Base-by-base conservation (phyloP, 192 early-diverging fungal genomes). In the Entomortierella chlamydospora region DNA sequence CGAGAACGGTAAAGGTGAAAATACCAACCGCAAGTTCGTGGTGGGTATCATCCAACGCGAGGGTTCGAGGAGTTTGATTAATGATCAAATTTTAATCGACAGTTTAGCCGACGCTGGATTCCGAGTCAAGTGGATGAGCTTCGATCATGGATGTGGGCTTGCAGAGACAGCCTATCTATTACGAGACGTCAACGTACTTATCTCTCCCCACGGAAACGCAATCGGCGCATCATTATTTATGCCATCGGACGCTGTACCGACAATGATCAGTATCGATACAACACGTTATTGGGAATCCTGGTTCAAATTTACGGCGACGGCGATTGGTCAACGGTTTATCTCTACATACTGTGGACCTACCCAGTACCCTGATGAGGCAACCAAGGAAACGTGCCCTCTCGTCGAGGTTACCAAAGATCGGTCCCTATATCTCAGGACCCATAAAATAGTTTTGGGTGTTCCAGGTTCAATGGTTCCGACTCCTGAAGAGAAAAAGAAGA, bases 291-390 rank as follows among this genome's bases (percentile, higher is more conserved):
- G 18, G 22, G 78, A 81, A 31, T 0, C 23, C 33, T 81, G 70
- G 78, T 81, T 81, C 60, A 62, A 39, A 31, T 63, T 51, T 25
- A 53, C 70, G 1, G 18, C 64, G 25, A 67, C 78, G 23, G 78
- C 53, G 17, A 12, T 72, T 22, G 78, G 64, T 0, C 78, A 72
- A 31, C 41, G 70, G 28, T 68, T 81, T 26, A 50, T 67, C 17
- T 22, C 15, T 1, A 56, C 54, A 13, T 1, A 17, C 8, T 74
- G 72, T 67, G 72, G 64, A 26, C 64, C 72, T 2, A 23, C 6
- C 47, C 10, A 15, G 5, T 67, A 74, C 20, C 31, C 13, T 22
- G 72, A 74, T 30, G 64, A 67, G 8, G 51, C 30, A 5, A 56
- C 64, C 1, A 43, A 45, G 33, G 58, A 18, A 17, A 34, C 25